Conservation (phyloP, 176 grass and related monocot species). For the Elymus sibiricus region DNA sequence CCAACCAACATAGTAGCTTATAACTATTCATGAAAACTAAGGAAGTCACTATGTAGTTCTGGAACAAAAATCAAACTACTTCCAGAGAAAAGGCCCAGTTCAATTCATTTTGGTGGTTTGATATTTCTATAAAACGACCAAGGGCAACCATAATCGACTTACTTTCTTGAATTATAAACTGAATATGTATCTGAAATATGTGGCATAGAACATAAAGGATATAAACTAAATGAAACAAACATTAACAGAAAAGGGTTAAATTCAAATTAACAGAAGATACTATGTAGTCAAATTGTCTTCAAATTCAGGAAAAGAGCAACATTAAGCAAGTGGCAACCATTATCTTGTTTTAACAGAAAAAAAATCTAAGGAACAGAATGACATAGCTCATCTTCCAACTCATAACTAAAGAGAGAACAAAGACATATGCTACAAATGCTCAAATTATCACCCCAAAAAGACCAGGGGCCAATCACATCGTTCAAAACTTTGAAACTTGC, state of each 20-base stretch:
- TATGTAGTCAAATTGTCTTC: not conserved
- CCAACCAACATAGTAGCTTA: not conserved
- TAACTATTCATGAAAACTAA: conserved; percentile 4
- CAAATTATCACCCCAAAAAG: not conserved
- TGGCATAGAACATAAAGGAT: conserved; percentile 1
- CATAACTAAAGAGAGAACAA: not conserved
- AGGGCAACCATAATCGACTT: not conserved
- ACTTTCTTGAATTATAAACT: not conserved
- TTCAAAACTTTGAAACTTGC: conserved; percentile 14
- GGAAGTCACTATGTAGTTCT: not conserved
- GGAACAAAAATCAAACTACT: not conserved
- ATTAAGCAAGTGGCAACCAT: not conserved
- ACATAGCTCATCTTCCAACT: not conserved
- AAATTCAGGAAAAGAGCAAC: not conserved
- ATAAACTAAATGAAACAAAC: not conserved
- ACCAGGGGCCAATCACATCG: not conserved
- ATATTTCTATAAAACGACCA: not conserved
- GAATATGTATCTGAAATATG: not conserved
- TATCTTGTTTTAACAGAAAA: not conserved
- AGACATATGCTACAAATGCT: not conserved
- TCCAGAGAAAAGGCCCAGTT: not conserved
- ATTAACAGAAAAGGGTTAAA: not conserved
- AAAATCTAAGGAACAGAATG: not conserved
- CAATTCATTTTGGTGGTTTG: not conserved
- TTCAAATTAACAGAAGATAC: not conserved